Evolutionary conservation across 2,329 filamentous ascomycete genomes (phyloP).

Genomic region (Canariomyces notabilis): DNA sequence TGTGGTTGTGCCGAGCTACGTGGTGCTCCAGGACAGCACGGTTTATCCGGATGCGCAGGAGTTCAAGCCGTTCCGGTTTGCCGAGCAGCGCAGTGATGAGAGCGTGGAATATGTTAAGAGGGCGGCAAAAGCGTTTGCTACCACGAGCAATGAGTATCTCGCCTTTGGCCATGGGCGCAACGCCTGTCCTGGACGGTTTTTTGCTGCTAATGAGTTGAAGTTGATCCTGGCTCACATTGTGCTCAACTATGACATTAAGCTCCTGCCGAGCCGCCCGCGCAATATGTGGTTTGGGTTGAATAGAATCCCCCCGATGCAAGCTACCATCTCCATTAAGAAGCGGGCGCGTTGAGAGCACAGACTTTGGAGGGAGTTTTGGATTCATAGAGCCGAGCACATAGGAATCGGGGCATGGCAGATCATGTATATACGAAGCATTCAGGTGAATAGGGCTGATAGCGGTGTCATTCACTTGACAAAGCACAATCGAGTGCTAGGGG

Average conservation of each 20-base stretch:
- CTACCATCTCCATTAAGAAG: conserved; percentile 16
- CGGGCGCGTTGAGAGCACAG: too few relatives aligned
- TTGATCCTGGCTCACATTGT: conserved; percentile 23
- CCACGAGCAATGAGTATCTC: conserved; percentile 30
- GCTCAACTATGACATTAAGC: conserved; percentile 17
- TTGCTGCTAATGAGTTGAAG: conserved; percentile 36
- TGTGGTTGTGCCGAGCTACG: conserved; percentile 29
- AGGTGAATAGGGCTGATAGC: too few relatives aligned
- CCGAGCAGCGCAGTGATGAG: conserved; percentile 21
- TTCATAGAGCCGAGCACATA: too few relatives aligned
- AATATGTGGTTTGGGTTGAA: conserved; percentile 17
- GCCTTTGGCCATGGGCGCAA: conserved; percentile 38
- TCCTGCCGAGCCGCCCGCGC: conserved; percentile 4
- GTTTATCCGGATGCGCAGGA: conserved; percentile 22
- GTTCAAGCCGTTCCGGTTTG: conserved; percentile 29
- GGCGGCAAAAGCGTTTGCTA: conserved; percentile 30
- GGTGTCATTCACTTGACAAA: too few relatives aligned
- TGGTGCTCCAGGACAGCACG: conserved; percentile 26
- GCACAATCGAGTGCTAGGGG: too few relatives aligned
- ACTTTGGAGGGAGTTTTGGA: too few relatives aligned
- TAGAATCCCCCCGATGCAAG: conserved; percentile 16
- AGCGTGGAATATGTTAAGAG: conserved; percentile 24
- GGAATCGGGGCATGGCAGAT: too few relatives aligned
- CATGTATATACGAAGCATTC: too few relatives aligned
- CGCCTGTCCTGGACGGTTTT: conserved; percentile 38